Evolutionary conservation across 2,329 filamentous ascomycete genomes (phyloP).

Genomic region (Fusarium piperis): DNA sequence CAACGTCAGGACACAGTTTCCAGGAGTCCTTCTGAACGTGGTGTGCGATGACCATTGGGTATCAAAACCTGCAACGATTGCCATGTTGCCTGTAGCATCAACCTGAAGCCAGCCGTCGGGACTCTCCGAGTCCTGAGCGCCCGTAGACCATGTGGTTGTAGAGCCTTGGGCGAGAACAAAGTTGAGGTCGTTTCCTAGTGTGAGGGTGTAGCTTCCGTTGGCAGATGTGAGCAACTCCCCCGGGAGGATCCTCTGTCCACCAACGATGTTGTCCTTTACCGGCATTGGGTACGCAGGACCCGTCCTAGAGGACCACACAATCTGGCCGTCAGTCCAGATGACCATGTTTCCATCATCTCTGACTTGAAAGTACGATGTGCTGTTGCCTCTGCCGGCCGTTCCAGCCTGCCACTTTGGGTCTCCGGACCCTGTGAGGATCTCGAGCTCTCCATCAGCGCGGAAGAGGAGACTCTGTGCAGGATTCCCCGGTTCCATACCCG

Average conservation of each 20-base stretch:
- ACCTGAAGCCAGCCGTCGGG: background rate
- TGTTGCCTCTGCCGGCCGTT: background rate
- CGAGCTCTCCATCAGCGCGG: background rate
- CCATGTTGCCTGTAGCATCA: background rate
- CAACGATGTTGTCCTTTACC: background rate
- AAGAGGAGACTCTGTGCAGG: background rate
- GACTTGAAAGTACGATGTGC: background rate
- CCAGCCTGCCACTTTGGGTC: background rate
- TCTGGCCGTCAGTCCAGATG: background rate
- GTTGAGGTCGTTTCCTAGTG: background rate
- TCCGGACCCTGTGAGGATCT: background rate
- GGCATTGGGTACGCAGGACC: background rate
- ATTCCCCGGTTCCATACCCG: background rate
- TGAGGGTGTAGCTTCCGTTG: background rate
- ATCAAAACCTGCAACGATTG: background rate
- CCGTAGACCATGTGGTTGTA: background rate
- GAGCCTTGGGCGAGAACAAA: background rate
- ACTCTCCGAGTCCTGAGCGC: background rate
- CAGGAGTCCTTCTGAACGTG: background rate
- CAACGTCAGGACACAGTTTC: background rate
- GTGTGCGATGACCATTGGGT: background rate
- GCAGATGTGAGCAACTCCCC: background rate
- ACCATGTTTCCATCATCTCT: background rate
- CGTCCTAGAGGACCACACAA: background rate
- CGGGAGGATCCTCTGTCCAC: background rate